phyloP scores from a whole-genome alignment of 495 filamentous ascomycete genomes.

The Chaetomium cochliodes region DNA sequence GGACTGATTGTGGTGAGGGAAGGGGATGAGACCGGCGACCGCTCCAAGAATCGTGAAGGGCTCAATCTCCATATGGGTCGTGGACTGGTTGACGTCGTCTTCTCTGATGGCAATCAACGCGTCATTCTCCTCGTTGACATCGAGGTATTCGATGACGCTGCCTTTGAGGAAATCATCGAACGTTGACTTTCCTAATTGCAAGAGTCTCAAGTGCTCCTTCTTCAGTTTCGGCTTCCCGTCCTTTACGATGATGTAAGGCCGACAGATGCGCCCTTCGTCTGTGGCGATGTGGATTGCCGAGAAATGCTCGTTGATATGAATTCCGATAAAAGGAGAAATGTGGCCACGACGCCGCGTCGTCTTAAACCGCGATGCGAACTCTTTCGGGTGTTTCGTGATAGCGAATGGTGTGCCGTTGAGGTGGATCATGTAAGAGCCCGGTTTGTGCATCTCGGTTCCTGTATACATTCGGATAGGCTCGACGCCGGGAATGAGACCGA shows the following conservation, averaged over 20 bases:
- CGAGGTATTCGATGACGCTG: conserved; percentile 91
- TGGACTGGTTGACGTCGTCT: conserved; percentile 69
- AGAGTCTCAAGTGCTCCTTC: conserved; percentile 67
- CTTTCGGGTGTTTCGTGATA: conserved; percentile 75
- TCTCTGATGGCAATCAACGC: conserved; percentile 88
- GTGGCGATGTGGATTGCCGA: conserved; percentile 91
- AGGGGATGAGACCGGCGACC: conserved; percentile 93
- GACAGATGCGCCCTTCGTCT: conserved; percentile 92
- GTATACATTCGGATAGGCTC: conserved; percentile 60
- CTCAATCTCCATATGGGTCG: conserved; percentile 95
- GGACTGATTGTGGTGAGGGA: conserved; percentile 98
- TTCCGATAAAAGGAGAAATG: conserved; percentile 91
- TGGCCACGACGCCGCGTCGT: conserved; percentile 79
- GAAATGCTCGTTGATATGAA: conserved; percentile 91
- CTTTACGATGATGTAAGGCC: conserved; percentile 91
- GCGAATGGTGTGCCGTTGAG: conserved; percentile 93
- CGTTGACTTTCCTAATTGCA: conserved; percentile 74
- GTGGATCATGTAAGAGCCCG: conserved; percentile 84
- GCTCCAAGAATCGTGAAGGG: conserved; percentile 98
- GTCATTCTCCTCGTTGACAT: conserved; percentile 98
- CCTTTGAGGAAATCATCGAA: conserved; percentile 91
- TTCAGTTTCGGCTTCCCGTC: conserved; percentile 76
- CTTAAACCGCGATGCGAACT: conserved; percentile 79
- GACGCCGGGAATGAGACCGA: conserved; percentile 64
- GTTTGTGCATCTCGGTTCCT: conserved; percentile 78